A percentile compares a stretch with the other conserved stretches of the same genome.
Conservation (phyloP, 495 filamentous ascomycete genomes). For the Trichoderma orchidacearum region DNA sequence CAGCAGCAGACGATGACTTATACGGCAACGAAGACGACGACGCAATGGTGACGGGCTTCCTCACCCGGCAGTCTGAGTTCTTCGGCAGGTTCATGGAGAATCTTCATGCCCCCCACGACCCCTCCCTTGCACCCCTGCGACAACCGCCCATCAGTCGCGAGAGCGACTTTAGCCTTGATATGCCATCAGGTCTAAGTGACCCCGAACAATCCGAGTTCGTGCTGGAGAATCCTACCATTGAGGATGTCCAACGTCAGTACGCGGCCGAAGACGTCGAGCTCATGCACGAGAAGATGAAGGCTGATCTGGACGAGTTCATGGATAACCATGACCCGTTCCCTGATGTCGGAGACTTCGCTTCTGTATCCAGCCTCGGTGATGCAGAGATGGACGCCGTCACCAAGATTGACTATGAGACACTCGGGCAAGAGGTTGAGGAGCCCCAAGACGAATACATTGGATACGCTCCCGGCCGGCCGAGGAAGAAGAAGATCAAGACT, state of each 20-base stretch:
- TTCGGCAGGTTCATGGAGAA: no score
- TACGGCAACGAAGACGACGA: conserved; percentile 35
- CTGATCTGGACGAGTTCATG: not conserved
- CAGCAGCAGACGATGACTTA: conserved; percentile 34
- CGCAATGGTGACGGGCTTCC: conserved; percentile 34
- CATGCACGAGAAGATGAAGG: not conserved
- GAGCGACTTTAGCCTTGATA: conserved; percentile 33
- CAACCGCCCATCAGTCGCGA: conserved; percentile 10
- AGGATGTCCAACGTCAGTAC: not conserved
- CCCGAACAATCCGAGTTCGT: not conserved
- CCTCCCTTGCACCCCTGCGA: no score
- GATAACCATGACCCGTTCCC: not conserved
- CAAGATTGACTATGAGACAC: not conserved
- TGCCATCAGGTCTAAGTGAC: conserved; percentile 9
- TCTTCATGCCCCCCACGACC: no score
- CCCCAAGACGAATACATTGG: conserved; percentile 1
- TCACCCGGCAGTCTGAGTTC: conserved; percentile 11
- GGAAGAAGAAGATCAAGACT: conserved; percentile 30
- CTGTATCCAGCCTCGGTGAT: not conserved
- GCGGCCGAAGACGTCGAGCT: not conserved
- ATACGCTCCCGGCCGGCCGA: not conserved
- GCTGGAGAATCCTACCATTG: not conserved
- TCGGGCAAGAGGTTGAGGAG: not conserved
- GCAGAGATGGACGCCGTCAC: not conserved
- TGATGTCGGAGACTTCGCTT: not conserved